Evolutionary conservation across 2,329 filamentous ascomycete genomes (phyloP).

Genomic region (Alternaria hordeiaustralica): DNA sequence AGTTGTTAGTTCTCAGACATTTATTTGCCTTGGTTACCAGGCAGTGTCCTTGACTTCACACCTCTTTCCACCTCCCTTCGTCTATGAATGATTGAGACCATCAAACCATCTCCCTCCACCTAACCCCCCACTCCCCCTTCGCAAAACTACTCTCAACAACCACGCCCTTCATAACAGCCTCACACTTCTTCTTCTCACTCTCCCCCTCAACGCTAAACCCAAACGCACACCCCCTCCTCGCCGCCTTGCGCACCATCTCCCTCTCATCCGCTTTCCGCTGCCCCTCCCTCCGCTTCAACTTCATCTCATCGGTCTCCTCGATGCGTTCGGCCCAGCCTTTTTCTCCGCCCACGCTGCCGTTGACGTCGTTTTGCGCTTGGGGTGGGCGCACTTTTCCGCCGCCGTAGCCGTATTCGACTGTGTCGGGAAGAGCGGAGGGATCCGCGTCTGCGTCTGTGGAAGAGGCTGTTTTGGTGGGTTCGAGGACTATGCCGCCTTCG

Average conservation of each 20-base stretch:
- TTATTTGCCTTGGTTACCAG: background rate
- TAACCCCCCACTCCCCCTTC: slow-evolving; percentile 65
- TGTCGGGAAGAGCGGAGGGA: slow-evolving; percentile 14
- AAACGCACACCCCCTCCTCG: slow-evolving; percentile 66
- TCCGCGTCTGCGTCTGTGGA: background rate
- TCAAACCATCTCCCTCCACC: slow-evolving; percentile 59
- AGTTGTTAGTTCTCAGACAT: background rate
- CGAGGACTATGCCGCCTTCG: slow-evolving; percentile 21
- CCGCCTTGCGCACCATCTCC: slow-evolving; percentile 68
- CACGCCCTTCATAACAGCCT: slow-evolving; percentile 64
- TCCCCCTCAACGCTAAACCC: slow-evolving; percentile 51
- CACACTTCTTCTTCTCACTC: slow-evolving; percentile 56
- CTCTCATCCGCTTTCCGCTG: slow-evolving; percentile 57
- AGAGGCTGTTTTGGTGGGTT: background rate
- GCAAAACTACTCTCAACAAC: slow-evolving; percentile 67
- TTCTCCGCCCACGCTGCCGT: slow-evolving; percentile 63
- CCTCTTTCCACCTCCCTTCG: too few relatives aligned
- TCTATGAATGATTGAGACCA: too few relatives aligned
- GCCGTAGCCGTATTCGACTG: slow-evolving; percentile 35
- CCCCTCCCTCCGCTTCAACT: slow-evolving; percentile 58
- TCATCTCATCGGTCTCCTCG: slow-evolving; percentile 60
- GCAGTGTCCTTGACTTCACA: background rate
- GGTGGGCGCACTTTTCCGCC: slow-evolving; percentile 48
- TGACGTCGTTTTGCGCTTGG: slow-evolving; percentile 58
- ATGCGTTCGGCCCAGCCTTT: slow-evolving; percentile 62